Conservation (phyloP, 768 basidiomycete species). For the Leccinum obscurum region DNA sequence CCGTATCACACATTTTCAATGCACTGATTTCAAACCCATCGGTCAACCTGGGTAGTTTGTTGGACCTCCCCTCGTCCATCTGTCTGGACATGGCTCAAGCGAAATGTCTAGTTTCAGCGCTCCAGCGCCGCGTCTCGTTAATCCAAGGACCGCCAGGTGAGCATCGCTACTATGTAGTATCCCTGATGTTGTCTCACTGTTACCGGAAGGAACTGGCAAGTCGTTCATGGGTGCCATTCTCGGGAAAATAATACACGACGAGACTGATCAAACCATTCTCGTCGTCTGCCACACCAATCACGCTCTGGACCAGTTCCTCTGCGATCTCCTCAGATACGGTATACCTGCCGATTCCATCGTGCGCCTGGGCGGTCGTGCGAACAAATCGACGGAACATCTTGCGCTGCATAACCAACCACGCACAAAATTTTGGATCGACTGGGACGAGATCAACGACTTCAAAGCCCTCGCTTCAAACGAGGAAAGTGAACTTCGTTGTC, state of each 20-base stretch:
- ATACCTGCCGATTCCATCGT: slow-evolving; percentile 52
- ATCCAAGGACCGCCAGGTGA: slow-evolving; percentile 74
- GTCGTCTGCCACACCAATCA: slow-evolving; percentile 76
- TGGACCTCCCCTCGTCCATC: slow-evolving; percentile 40
- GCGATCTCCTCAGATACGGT: slow-evolving; percentile 56
- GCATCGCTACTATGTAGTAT: not conserved
- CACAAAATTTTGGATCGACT: not conserved
- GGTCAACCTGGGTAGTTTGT: slow-evolving; percentile 38
- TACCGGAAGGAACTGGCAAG: slow-evolving; percentile 61
- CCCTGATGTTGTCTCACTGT: not conserved
- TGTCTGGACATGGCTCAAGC: slow-evolving; percentile 52
- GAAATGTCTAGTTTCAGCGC: slow-evolving; percentile 45
- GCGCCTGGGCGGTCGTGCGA: slow-evolving; percentile 57
- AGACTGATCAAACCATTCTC: slow-evolving; percentile 48
- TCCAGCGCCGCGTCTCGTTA: slow-evolving; percentile 54
- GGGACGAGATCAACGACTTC: slow-evolving; percentile 18
- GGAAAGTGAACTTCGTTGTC: slow-evolving; percentile 27
- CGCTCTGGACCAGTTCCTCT: slow-evolving; percentile 67
- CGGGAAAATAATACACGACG: slow-evolving; percentile 56
- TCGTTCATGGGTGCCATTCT: slow-evolving; percentile 68
- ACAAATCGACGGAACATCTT: slow-evolving; percentile 45
- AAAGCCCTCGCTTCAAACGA: slow-evolving; percentile 35
- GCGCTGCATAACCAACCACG: slow-evolving; percentile 33
- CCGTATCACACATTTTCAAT: slow-evolving; percentile 23
- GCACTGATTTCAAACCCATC: slow-evolving; percentile 32